A percentile compares a stretch with the other conserved stretches of the same genome.
phyloP scores from a whole-genome alignment of 148 eudicot species.

The Diospyros lotus region DNA sequence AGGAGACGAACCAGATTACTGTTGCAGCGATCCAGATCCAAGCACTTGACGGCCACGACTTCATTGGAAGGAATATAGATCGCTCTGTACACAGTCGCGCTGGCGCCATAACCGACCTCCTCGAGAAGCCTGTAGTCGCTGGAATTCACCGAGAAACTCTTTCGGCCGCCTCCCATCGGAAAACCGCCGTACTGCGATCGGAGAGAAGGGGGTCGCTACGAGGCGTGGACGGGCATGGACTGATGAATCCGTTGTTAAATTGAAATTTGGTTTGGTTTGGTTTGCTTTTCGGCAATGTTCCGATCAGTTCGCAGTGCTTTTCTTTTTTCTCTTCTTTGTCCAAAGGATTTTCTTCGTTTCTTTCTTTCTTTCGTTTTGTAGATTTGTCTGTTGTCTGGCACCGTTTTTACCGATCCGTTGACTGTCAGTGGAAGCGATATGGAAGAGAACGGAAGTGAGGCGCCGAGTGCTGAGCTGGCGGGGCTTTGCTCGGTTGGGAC shows the following conservation, averaged over 20 bases:
- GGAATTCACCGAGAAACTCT: slow-evolving; percentile 47
- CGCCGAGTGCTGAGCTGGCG: not conserved
- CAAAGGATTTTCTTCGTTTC: too few species aligned
- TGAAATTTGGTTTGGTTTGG: not conserved
- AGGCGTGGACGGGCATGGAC: slow-evolving; percentile 3
- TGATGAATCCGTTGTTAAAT: not conserved
- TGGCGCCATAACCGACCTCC: slow-evolving; percentile 84
- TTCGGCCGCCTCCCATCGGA: slow-evolving; percentile 27
- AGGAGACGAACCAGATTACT: slow-evolving; percentile 62
- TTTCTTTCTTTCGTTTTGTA: too few species aligned
- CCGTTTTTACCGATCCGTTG: not conserved
- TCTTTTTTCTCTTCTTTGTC: too few species aligned
- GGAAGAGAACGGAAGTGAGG: too few species aligned
- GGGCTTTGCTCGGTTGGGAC: not conserved
- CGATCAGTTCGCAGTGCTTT: slow-evolving; percentile 13
- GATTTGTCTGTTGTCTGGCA: not conserved
- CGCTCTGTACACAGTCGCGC: slow-evolving; percentile 85
- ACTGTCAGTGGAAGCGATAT: slow-evolving; percentile 1
- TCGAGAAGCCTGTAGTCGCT: slow-evolving; percentile 75
- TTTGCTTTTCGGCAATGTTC: not conserved
- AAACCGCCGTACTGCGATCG: slow-evolving; percentile 7
- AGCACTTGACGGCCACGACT: slow-evolving; percentile 84
- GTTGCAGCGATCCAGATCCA: slow-evolving; percentile 99
- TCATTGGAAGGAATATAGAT: slow-evolving; percentile 83
- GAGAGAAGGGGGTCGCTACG: not conserved